These are phyloP conservation scores for Wallacemonas rigidus DNA, from an alignment of 208 protist genomes.

Conservation along the genomic window DNA sequence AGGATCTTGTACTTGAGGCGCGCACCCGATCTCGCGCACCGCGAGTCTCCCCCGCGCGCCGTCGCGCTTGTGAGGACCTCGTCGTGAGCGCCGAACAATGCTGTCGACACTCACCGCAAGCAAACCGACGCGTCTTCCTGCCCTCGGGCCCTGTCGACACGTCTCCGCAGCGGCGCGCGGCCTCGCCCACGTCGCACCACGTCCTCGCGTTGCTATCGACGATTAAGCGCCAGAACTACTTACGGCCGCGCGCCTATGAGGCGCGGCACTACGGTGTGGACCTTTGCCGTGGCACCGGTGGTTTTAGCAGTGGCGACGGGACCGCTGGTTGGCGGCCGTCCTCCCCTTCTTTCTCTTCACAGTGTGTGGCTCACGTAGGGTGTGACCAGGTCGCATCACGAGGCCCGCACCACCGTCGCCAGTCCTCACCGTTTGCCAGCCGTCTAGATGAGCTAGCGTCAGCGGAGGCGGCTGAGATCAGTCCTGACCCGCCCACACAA, in stretches of 20 bases:
- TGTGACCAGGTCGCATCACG: no score
- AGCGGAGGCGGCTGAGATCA: no score
- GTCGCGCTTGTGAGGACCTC: no score
- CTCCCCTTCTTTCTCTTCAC: background rate
- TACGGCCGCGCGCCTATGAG: slow-evolving; percentile 62
- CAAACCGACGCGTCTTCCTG: slow-evolving; percentile 24
- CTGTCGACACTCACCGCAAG: no score
- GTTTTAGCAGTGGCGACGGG: no score
- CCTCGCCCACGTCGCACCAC: slow-evolving; percentile 54
- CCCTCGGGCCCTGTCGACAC: slow-evolving; percentile 27
- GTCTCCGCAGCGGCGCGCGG: slow-evolving; percentile 9
- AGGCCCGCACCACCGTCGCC: background rate
- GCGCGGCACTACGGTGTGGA: slow-evolving; percentile 24
- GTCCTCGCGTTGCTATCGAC: slow-evolving; percentile 67
- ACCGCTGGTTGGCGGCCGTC: no score
- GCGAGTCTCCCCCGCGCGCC: no score
- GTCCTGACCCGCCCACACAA: no score
- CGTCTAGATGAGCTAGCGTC: background rate
- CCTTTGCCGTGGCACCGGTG: no score
- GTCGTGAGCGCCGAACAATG: no score
- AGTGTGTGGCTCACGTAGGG: background rate
- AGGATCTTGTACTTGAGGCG: slow-evolving; percentile 31
- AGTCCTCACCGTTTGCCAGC: background rate
- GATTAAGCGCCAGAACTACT: slow-evolving; percentile 71
- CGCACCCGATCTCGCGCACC: background rate